Percentiles rank a stretch among this genome's conserved stretches.
phyloP scores from a whole-genome alignment of 352 stramenopile genomes.

The Phytopythium oedochilum region DNA sequence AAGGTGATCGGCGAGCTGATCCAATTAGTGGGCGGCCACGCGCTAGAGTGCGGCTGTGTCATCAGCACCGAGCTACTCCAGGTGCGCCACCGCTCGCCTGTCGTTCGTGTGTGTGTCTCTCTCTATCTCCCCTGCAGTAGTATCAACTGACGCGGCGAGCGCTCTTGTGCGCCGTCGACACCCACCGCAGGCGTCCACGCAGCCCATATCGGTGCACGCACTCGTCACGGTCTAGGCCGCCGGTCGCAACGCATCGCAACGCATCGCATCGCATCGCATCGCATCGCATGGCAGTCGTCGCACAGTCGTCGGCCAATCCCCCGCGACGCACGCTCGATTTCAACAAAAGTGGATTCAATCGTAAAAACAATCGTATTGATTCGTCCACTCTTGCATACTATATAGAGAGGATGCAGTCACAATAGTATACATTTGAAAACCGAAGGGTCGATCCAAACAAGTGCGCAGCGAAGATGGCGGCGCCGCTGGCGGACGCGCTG shows the following conservation, averaged over 20 bases:
- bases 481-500: not conserved
- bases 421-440: too few relatives aligned
- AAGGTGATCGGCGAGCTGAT: slow-evolving; percentile 80
- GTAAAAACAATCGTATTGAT: too few relatives aligned
- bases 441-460: too few relatives aligned
- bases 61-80: slow-evolving; percentile 53
- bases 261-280: too few relatives aligned
- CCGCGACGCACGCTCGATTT: too few relatives aligned
- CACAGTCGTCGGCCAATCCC: too few relatives aligned
- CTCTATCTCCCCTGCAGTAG: not conserved
- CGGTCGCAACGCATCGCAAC: too few relatives aligned
- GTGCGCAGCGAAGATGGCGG: not conserved
- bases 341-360: too few relatives aligned
- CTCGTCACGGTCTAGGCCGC: slow-evolving; percentile 8
- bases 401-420: not conserved
- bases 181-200: slow-evolving; percentile 10
- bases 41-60: slow-evolving; percentile 79
- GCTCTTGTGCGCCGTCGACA: too few relatives aligned
- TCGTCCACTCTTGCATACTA: not conserved
- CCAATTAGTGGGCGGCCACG: slow-evolving; percentile 53
- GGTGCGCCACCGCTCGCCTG: slow-evolving; percentile 15
- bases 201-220: slow-evolving; percentile 21
- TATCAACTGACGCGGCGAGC: too few relatives aligned
- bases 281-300: too few relatives aligned
- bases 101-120: not conserved